A percentile compares a stretch with the other conserved stretches of the same genome.
phyloP scores from a whole-genome alignment of 371 early-diverging fungal species.

The Dichotomocladium elegans region DNA sequence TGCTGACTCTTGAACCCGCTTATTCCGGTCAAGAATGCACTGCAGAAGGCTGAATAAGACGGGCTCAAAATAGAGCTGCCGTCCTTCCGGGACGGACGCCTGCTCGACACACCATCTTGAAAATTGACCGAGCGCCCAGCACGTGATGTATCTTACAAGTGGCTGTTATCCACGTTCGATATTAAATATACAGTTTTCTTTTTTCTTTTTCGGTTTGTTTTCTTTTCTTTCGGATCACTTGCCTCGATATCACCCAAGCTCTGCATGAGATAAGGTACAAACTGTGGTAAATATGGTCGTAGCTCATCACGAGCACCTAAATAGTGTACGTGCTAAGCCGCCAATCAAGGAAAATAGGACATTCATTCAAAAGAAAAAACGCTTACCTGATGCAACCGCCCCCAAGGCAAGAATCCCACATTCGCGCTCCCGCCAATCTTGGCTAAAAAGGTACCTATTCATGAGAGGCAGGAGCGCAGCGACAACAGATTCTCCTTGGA shows the following conservation, averaged over 20 bases:
- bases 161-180: conserved; percentile 52
- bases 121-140: conserved; percentile 95
- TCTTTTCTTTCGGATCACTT: conserved; percentile 6
- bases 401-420: conserved; percentile 93
- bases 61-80: conserved; percentile 72
- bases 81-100: conserved; percentile 47
- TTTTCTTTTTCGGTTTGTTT: background rate
- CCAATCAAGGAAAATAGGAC: too few relatives aligned
- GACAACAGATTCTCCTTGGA: conserved; percentile 73
- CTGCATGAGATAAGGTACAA: conserved; percentile 77
- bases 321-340: too few relatives aligned
- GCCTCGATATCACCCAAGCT: conserved; percentile 74
- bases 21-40: conserved; percentile 83
- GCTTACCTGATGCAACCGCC: conserved; percentile 85
- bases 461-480: conserved; percentile 75
- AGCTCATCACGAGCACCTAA: too few relatives aligned
- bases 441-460: conserved; percentile 63
- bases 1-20: conserved; percentile 93
- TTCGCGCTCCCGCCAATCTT: conserved; percentile 87
- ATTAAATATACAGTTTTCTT: background rate
- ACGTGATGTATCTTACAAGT: conserved; percentile 89
- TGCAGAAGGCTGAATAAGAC: conserved; percentile 73
- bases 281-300: conserved; percentile 78
- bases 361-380: too few relatives aligned
- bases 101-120: conserved; percentile 76